Evolutionary conservation across 2,329 filamentous ascomycete species (phyloP), one percentile per base, ranked within the genome.

Genomic region (Orbilia brochopaga): DNA sequence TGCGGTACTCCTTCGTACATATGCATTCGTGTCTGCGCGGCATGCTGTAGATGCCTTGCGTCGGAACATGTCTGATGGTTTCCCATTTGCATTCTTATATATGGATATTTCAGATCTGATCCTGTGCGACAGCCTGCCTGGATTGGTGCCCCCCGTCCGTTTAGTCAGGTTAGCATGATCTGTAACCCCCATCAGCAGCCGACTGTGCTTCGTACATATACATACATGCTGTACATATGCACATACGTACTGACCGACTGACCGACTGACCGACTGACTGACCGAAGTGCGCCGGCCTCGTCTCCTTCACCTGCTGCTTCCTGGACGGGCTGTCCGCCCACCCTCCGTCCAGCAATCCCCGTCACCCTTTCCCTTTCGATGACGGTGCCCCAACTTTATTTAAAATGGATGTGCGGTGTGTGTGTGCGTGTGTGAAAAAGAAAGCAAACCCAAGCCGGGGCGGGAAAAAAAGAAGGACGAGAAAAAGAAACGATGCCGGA

Each of bases 301-400:
- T 69, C 63, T 51, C 57, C 42, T 61, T 61, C 56, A 32, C 57
- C 64, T 37, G 50, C 46, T 46, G 27, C 32, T 46, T 17, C 23
- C 30, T 51, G 11, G 13, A 30, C 60, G 7, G 32, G 17, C 46
- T 51, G 46, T 17, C 23, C 46, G 8, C 46, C 6, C 46, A 11
- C 52, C 27, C 24, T 30, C 5, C 46, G 32, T 6, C 48, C 51
- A 19, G 17, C 35, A 23, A 23, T 17, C 42, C 23, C 46, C 50
- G 50, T 69, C 56, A 23, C 24, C 30, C 24, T 35, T n/a, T 53
- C 53, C 46, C 52, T 53, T 62, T 57, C 52, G 27, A 63, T 63
- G 58, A 69, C 58, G 59, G 65, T 69, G 65, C 58, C 59, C 65
- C 65, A 69, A 69, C 65, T 59, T 69, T 69, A 69, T 63, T 63